Evolutionary conservation across 768 basidiomycete species (phyloP).

Genomic region (Cystofilobasidium ferigula): DNA sequence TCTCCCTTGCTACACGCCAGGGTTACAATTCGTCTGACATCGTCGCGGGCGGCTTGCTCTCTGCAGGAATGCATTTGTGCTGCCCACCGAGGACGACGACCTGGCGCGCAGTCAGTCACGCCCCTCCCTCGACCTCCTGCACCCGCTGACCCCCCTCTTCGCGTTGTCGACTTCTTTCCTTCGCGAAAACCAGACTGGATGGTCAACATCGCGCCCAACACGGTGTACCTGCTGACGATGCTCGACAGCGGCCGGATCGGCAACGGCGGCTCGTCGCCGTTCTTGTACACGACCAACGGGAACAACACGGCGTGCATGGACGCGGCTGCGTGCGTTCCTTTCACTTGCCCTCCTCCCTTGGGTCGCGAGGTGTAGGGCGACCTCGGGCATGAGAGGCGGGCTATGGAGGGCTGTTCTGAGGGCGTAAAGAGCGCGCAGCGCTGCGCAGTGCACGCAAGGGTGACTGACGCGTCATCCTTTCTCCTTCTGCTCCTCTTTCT

Average conservation of each 20-base stretch:
- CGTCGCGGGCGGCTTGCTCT: no score
- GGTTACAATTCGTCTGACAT: no score
- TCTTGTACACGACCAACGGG: background rate
- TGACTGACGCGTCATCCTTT: no score
- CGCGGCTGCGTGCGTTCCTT: constrained; percentile 15
- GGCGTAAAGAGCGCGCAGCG: no score
- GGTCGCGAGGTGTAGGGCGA: background rate
- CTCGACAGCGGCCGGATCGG: constrained; percentile 5
- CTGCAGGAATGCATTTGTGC: constrained; percentile 8
- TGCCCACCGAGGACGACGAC: background rate
- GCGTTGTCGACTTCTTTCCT: background rate
- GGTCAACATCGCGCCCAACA: constrained; percentile 13
- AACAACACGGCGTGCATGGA: constrained; percentile 17
- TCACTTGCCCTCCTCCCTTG: background rate
- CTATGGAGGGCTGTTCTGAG: no score
- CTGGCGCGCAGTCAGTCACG: background rate
- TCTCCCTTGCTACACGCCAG: no score
- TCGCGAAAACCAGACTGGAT: constrained; percentile 11
- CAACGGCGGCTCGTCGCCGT: constrained; percentile 16
- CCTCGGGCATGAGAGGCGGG: no score
- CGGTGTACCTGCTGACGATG: constrained; percentile 21
- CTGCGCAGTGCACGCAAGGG: no score
- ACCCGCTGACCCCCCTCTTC: background rate
- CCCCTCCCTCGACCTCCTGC: background rate
- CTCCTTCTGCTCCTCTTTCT: background rate